Conservation (phyloP, 2,329 filamentous ascomycete species). For the Fusarium acutatum region DNA sequence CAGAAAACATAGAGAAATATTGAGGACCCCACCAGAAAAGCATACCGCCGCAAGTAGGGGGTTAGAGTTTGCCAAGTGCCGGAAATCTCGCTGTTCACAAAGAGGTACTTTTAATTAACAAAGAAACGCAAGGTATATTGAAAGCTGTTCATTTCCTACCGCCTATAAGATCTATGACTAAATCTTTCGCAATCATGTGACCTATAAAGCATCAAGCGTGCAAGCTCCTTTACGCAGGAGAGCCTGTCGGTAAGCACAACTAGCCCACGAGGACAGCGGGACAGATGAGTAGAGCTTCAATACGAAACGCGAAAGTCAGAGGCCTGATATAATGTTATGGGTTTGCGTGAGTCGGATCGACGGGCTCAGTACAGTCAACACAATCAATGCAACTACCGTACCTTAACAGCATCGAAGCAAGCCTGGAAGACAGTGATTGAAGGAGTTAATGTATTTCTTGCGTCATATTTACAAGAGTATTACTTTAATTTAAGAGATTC, state of each 20-base stretch:
- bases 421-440: not conserved
- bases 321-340: fast-evolving
- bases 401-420: not conserved
- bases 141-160: fast-evolving
- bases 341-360: not conserved
- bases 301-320: fast-evolving
- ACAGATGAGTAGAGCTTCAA: not conserved
- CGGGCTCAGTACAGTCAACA: not conserved
- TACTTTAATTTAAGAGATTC: fast-evolving
- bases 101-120: fast-evolving
- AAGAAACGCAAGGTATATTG: fast-evolving
- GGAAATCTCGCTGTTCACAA: fast-evolving
- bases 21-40: fast-evolving
- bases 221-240: not conserved
- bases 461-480: fast-evolving
- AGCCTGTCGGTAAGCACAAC: not conserved
- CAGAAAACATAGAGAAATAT: fast-evolving
- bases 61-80: fast-evolving
- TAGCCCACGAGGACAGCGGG: fast-evolving
- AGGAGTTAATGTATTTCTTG: not conserved
- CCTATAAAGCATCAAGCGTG: fast-evolving
- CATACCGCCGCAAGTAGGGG: fast-evolving
- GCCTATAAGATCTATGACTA: not conserved
- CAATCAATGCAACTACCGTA: fast-evolving
- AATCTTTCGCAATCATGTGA: too few species aligned